Percentiles rank a stretch among this genome's conserved stretches.
Evolutionary conservation across 495 filamentous ascomycete genomes (phyloP).

Genomic region (Neurospora intermedia): DNA sequence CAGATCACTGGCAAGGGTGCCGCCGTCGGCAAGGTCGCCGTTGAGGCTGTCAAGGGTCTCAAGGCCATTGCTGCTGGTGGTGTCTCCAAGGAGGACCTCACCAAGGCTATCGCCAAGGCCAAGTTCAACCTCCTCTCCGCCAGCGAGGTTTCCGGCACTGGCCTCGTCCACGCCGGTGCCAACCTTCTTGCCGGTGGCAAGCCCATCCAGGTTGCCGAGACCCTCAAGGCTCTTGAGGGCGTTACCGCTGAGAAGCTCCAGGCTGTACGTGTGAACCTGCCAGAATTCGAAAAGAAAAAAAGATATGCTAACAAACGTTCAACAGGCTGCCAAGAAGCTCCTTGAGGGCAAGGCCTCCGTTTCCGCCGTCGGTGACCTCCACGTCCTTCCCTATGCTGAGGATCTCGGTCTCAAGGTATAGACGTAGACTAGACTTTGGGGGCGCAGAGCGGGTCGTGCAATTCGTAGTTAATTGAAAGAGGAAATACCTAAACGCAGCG

Average conservation of each 20-base stretch:
- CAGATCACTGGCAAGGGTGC: constrained; percentile 61
- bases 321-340: constrained; percentile 71
- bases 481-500: background rate
- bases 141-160: constrained; percentile 66
- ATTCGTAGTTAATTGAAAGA: constrained; percentile 1
- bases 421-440: constrained; percentile 18
- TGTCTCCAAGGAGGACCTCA: constrained; percentile 70
- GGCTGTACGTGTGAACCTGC: constrained; percentile 50
- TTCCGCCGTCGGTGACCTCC: constrained; percentile 77
- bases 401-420: constrained; percentile 92
- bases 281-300: constrained; percentile 3
- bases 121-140: constrained; percentile 88
- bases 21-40: constrained; percentile 47
- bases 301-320: constrained; percentile 13
- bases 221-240: constrained; percentile 64
- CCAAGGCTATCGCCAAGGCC: constrained; percentile 83
- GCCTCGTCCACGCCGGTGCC: constrained; percentile 42
- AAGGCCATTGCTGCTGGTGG: constrained; percentile 67
- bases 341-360: constrained; percentile 83
- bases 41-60: constrained; percentile 64
- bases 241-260: constrained; percentile 80
- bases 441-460: background rate
- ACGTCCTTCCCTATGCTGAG: constrained; percentile 81
- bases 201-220: constrained; percentile 76
- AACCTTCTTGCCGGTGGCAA: constrained; percentile 64